These are phyloP conservation scores for Microthlaspi erraticum DNA, from an alignment of 345 rosid species.

Conservation along the genomic window DNA sequence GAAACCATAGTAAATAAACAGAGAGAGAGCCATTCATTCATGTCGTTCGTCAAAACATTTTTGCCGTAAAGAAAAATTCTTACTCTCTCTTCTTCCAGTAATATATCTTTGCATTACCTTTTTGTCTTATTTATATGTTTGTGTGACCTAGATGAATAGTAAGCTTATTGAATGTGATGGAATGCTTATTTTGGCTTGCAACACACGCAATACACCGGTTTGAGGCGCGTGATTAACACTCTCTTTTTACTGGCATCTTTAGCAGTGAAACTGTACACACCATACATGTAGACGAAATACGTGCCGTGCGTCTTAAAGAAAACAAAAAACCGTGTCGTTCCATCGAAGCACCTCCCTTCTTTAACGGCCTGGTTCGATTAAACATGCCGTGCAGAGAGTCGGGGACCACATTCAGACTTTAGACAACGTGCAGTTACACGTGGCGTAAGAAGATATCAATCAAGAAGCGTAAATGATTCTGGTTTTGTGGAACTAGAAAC, in stretches of 20 bases:
- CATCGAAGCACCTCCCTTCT: constrained; percentile 30
- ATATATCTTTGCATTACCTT: not conserved
- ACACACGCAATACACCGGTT: constrained; percentile 6
- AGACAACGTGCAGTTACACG: constrained; percentile 22
- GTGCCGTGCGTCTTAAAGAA: constrained; percentile 26
- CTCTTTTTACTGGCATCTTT: not conserved
- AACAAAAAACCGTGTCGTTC: constrained; percentile 27
- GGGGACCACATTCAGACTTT: constrained; percentile 40
- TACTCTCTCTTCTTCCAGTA: not conserved
- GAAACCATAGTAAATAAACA: constrained; percentile 36
- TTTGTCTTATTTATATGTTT: not conserved
- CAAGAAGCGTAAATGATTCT: constrained; percentile 17
- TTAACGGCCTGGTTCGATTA: constrained; percentile 36
- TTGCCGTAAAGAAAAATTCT: constrained; percentile 26
- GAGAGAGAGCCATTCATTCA: constrained; percentile 21
- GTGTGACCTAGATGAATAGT: not conserved
- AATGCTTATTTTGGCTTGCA: constrained; percentile 17
- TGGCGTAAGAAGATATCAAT: not conserved
- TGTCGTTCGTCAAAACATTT: constrained; percentile 13
- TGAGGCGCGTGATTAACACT: constrained; percentile 13
- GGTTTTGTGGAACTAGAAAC: not conserved
- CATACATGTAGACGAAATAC: constrained; percentile 24
- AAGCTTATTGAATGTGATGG: not conserved
- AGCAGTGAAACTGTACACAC: constrained; percentile 19
- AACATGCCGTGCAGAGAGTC: constrained; percentile 38